Conservation (phyloP, 2,329 filamentous ascomycete genomes). For the Talaromyces sp. region DNA sequence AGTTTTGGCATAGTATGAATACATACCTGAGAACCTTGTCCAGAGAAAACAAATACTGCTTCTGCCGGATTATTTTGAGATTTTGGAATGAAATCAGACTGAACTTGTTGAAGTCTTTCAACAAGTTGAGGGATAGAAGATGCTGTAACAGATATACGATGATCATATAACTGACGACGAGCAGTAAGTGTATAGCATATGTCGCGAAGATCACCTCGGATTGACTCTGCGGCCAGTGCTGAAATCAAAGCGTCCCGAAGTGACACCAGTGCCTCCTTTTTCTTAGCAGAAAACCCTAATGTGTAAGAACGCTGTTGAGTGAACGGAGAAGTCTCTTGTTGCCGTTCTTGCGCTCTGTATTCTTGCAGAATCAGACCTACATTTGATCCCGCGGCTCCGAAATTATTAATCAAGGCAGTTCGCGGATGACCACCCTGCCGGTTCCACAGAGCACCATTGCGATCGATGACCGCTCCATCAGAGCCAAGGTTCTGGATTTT, state of each 20-base stretch:
- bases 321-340: neutral
- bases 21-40: slow-evolving; percentile 21
- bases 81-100: too few species aligned
- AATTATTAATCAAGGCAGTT: slow-evolving; percentile 57
- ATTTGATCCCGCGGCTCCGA: slow-evolving; percentile 56
- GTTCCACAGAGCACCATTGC: slow-evolving; percentile 21
- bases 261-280: neutral
- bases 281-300: neutral
- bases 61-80: too few species aligned
- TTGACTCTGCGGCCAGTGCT: too few species aligned
- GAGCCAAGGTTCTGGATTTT: slow-evolving; percentile 11
- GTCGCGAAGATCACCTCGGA: too few species aligned
- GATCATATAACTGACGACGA: slow-evolving; percentile 44
- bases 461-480: slow-evolving; percentile 13
- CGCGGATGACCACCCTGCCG: slow-evolving; percentile 24
- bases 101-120: neutral
- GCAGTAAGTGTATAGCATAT: slow-evolving; percentile 65
- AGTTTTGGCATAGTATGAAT: too few species aligned
- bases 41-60: slow-evolving; percentile 30
- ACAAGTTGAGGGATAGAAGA: too few species aligned
- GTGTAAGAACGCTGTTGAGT: neutral
- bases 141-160: slow-evolving; percentile 27
- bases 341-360: neutral
- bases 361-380: neutral
- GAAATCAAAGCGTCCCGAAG: too few species aligned